Percentiles rank a stretch among this genome's conserved stretches.
Conservation (phyloP, 2,329 filamentous ascomycete genomes). For the Penicillium rolfsii region DNA sequence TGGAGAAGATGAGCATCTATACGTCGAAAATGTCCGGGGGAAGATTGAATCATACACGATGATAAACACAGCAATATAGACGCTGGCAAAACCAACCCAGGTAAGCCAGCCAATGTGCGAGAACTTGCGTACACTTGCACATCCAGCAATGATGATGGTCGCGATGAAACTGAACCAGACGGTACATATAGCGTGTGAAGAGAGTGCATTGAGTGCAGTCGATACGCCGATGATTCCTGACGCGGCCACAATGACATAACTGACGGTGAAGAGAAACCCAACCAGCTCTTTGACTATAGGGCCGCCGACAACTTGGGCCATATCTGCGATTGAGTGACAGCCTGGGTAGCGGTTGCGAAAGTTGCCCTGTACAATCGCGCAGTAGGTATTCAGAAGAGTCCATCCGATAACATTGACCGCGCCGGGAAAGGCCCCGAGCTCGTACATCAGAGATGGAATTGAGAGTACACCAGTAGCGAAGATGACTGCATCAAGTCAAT, state of each 20-base stretch:
- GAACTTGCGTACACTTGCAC: slow-evolving; percentile 61
- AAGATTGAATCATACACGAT: slow-evolving; percentile 45
- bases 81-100: slow-evolving; percentile 62
- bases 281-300: slow-evolving; percentile 56
- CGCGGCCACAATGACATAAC: slow-evolving; percentile 60
- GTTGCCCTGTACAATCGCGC: slow-evolving; percentile 54
- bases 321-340: slow-evolving; percentile 60
- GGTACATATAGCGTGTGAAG: slow-evolving; percentile 61
- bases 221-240: slow-evolving; percentile 64
- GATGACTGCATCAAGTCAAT: slow-evolving; percentile 26
- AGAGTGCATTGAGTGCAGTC: slow-evolving; percentile 63
- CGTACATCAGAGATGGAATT: slow-evolving; percentile 54
- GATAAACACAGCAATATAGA: slow-evolving; percentile 62
- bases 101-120: slow-evolving; percentile 65
- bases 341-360: slow-evolving; percentile 56
- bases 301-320: slow-evolving; percentile 62
- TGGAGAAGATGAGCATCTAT: slow-evolving; percentile 11
- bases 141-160: slow-evolving; percentile 51
- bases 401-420: slow-evolving; percentile 54
- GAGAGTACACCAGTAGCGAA: slow-evolving; percentile 52
- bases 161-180: slow-evolving; percentile 61
- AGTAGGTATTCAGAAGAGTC: slow-evolving; percentile 54
- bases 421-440: slow-evolving; percentile 53
- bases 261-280: slow-evolving; percentile 60
- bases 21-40: neutral